Evolutionary conservation across 2,329 filamentous ascomycete species (phyloP).

Genomic region (Epichloe elymi): DNA sequence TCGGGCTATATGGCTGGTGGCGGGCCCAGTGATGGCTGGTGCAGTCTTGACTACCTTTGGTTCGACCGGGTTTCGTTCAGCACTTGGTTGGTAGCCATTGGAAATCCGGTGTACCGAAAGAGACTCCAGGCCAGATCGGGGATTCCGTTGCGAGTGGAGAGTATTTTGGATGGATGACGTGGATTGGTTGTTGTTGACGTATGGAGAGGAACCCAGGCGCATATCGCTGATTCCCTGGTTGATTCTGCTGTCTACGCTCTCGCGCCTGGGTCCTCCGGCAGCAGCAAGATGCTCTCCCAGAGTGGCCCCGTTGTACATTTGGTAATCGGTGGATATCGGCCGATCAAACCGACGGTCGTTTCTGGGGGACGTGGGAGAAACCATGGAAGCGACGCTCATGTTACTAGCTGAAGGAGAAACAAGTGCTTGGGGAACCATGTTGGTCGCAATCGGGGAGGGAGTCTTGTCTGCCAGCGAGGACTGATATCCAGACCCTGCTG

Average conservation of each 20-base stretch:
- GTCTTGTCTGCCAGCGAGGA: slow-evolving; percentile 45
- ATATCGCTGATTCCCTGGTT: slow-evolving; percentile 59
- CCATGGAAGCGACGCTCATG: slow-evolving; percentile 55
- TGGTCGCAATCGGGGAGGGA: slow-evolving; percentile 43
- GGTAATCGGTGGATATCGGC: slow-evolving; percentile 24
- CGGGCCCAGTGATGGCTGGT: slow-evolving; percentile 63
- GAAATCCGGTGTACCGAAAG: slow-evolving; percentile 47
- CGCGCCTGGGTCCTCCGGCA: slow-evolving; percentile 41
- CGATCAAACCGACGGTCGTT: slow-evolving; percentile 31
- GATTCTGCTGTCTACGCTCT: slow-evolving; percentile 70
- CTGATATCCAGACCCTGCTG: slow-evolving; percentile 34
- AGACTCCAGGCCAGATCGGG: slow-evolving; percentile 37
- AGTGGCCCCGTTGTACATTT: slow-evolving; percentile 15
- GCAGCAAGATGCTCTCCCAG: slow-evolving; percentile 24
- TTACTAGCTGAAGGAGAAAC: slow-evolving; percentile 42
- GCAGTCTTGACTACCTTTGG: slow-evolving; percentile 49
- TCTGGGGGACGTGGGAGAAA: slow-evolving; percentile 43
- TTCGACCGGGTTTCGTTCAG: slow-evolving; percentile 41
- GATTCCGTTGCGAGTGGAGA: slow-evolving; percentile 53
- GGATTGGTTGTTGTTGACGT: slow-evolving; percentile 64
- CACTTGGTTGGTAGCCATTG: slow-evolving; percentile 49
- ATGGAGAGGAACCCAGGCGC: slow-evolving; percentile 53
- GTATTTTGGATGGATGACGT: slow-evolving; percentile 62
- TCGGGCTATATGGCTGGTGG: slow-evolving; percentile 49
- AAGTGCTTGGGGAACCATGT: slow-evolving; percentile 37